These are phyloP conservation scores for Agastache rugosa DNA, from an alignment of 257 asterid genomes.

Conservation along the genomic window DNA sequence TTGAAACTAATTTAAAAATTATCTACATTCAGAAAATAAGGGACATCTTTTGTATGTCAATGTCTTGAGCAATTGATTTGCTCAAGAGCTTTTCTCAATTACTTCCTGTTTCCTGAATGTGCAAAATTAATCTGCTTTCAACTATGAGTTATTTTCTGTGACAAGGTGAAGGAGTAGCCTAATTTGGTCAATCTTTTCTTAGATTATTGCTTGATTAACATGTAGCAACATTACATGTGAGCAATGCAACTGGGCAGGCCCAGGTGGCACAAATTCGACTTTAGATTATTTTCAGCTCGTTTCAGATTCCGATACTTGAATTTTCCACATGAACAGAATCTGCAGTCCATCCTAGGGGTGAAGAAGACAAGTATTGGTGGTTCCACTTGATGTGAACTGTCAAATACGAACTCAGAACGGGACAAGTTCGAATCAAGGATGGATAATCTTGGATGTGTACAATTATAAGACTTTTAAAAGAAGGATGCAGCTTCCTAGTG, in stretches of 20 bases:
- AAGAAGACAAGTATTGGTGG: slow-evolving; percentile 17
- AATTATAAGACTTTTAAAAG: not conserved
- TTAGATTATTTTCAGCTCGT: not conserved
- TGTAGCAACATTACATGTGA: not conserved
- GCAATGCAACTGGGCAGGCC: slow-evolving; percentile 1
- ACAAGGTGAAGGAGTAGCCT: not conserved
- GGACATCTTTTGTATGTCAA: not conserved
- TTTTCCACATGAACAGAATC: slow-evolving; percentile 2
- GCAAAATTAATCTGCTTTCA: slow-evolving; percentile 3
- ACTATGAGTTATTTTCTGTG: not conserved
- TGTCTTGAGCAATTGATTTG: slow-evolving; percentile 1
- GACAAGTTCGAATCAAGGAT: slow-evolving; percentile 14
- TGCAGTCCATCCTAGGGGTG: slow-evolving; percentile 29
- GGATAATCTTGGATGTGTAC: slow-evolving; percentile 26
- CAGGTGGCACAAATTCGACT: slow-evolving; percentile 7
- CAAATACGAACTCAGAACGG: not conserved
- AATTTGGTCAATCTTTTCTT: not conserved
- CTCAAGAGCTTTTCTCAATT: not conserved
- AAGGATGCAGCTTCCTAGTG: slow-evolving; percentile 11
- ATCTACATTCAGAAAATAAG: not conserved
- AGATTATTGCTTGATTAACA: not conserved
- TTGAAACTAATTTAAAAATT: slow-evolving; percentile 11
- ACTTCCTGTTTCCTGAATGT: not conserved
- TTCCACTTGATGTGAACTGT: slow-evolving; percentile 17
- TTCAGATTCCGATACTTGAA: not conserved